Base-by-base conservation (phyloP, 176 grass and related monocot species). In the Urochloa ruziziensis region DNA sequence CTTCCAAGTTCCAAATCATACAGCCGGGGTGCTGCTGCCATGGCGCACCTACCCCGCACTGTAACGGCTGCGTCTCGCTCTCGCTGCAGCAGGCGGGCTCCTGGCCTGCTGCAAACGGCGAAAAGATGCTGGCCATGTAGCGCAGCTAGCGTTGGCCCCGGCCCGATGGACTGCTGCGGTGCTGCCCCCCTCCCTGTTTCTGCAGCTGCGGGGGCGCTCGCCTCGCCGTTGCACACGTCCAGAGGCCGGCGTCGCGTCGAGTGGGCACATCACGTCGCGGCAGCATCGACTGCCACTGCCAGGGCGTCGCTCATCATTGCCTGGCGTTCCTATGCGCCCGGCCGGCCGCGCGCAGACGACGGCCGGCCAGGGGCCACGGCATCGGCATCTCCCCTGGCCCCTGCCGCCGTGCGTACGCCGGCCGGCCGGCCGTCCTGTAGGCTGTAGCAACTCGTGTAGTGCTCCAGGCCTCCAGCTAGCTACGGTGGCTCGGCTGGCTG, bases 381-480 rank as follows among this genome's bases (percentile, higher is more conserved):
- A 27, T 15, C 21, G 11, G 29, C 60, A 17, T 32, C 19, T 35
- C 32, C 13, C 7, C n/a, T n/a, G n/a, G n/a, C n/a, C n/a, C n/a
- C 72, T 75, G 49, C 32, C 30, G 34, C 47, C 28, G 18, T 53
- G 19, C 18, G 59, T 33, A 79, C 59, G 59, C 59, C 77, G 77
- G 59, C 76, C n/a, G n/a, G n/a, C n/a, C n/a, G n/a, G n/a, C n/a
- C n/a, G n/a, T n/a, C n/a, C 19, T 43, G 57, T 62, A 30, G 56
- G 39, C 21, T 63, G 77, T 80, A 66, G 77, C 42, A 66, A 80
- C 61, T 66, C 77, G 35, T 66, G 60, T 65, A n/a, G 60, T 79
- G 61, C 61, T 36, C 60, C 27, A 34, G 36, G n/a, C n/a, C n/a
- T n/a, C 9, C 8, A 67, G 40, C 42, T 17, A 71, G 68, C 77